A percentile compares a stretch with the other conserved stretches of the same genome.
These are phyloP conservation scores for Crithidia thermophila DNA, from an alignment of 208 protist genomes.

Conservation along the genomic window DNA sequence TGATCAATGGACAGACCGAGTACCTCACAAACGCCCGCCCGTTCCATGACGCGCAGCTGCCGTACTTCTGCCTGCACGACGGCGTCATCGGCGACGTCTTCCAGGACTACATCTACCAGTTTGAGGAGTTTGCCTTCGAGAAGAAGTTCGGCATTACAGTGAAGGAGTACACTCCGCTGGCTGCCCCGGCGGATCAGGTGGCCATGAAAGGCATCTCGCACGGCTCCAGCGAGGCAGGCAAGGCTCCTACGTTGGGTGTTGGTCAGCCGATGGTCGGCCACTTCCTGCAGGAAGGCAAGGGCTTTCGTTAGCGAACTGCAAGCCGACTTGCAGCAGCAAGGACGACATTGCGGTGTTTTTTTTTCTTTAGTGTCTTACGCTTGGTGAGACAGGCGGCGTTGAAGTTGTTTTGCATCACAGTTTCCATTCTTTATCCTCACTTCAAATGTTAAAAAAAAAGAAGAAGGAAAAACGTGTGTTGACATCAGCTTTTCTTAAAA, in stretches of 20 bases:
- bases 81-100: slow-evolving; percentile 84
- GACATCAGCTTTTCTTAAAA: too few species aligned
- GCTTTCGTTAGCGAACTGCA: slow-evolving; percentile 41
- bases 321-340: not conserved
- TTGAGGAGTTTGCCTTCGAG: slow-evolving; percentile 92
- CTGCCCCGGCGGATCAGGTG: slow-evolving; percentile 63
- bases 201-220: slow-evolving; percentile 50
- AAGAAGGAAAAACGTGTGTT: too few species aligned
- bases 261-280: slow-evolving; percentile 78
- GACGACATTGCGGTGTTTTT: not conserved
- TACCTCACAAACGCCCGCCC: slow-evolving; percentile 78
- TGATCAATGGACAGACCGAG: slow-evolving; percentile 89
- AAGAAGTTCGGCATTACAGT: slow-evolving; percentile 77
- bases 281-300: slow-evolving; percentile 80
- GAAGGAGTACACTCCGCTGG: slow-evolving; percentile 77
- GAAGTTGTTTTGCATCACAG: slow-evolving; percentile 1
- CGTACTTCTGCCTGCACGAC: slow-evolving; percentile 88
- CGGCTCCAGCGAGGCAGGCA: slow-evolving; percentile 26
- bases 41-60: slow-evolving; percentile 86
- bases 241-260: slow-evolving; percentile 23
- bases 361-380: not conserved
- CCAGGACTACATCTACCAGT: slow-evolving; percentile 87
- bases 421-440: too few species aligned
- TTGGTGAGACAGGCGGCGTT: not conserved
- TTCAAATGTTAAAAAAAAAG: too few species aligned